Evolutionary conservation across 352 stramenopile species (phyloP), one percentile per base, ranked within the genome.

Genomic region (Globisporangium spiculum): DNA sequence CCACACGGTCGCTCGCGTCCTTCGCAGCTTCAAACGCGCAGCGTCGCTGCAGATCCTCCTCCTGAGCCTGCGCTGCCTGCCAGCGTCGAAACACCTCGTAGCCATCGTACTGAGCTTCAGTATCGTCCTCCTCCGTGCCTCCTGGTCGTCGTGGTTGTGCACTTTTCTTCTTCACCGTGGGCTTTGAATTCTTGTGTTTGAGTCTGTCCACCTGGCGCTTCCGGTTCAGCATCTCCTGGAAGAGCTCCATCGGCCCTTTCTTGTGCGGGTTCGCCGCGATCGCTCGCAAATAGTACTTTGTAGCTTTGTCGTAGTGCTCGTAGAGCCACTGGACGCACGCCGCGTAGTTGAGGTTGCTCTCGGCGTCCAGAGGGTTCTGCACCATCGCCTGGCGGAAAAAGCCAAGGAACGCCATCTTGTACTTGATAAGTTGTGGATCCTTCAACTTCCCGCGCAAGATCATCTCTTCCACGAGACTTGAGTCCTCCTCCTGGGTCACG

Each of bases 321-420:
- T 85, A 93, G 1, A 95, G 75, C 84, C 80, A 93, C 63, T 93
- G 81, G 10, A 89, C 30, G 59, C 85, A 92, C 8, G 84, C 80
- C 0, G 85, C 88, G 54, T 94, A 96, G 66, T 96, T 96, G 36
- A 93, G 63, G 63, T 92, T 86, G 30, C 79, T 87, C 65, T 94
- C 83, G 4, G 69, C 68, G 63, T 86, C 75, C 3, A 72, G 57
- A 1, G 88, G 84, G 26, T 89, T 85, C 46, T 91, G 80, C 12
- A 94, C 71, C 58, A 92, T 70, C 6, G 86, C 79, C 48, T 94
- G 84, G 1, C 83, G 75, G 69, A 95, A 94, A 66, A 94, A 96
- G 5, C 85, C 88, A 0, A 92, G 65, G 56, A 89, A 88, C 26
- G 86, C 88, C 24, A 92, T 76, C 48, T 92, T 88, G 78, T 93